These are phyloP conservation scores for Penicillium sp. DNA, from an alignment of 2,329 filamentous ascomycete genomes.

Conservation along the genomic window DNA sequence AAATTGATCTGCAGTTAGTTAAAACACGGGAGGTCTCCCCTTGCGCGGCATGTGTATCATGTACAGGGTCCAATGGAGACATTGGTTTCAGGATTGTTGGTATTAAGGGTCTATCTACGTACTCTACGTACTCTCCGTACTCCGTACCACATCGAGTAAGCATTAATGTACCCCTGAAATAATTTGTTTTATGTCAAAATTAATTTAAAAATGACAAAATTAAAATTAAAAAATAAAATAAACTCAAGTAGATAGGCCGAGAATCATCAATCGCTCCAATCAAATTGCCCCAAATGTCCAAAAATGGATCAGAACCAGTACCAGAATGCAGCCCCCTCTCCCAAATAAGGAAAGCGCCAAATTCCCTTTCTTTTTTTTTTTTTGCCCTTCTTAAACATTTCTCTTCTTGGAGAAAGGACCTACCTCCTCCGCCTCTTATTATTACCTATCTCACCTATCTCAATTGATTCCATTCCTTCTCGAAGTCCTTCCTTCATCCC, in stretches of 20 bases:
- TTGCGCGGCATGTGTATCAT: background rate
- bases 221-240: background rate
- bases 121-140: too few relatives aligned
- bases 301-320: background rate
- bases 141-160: too few relatives aligned
- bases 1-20: background rate
- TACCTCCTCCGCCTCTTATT: background rate
- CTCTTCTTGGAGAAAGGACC: background rate
- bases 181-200: background rate
- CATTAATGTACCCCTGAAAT: background rate
- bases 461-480: constrained; percentile 1
- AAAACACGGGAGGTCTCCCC: background rate
- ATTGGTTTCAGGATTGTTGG: background rate
- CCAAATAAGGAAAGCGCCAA: constrained; percentile 2
- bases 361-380: background rate
- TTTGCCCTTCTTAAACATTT: background rate
- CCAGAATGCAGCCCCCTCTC: background rate
- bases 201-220: background rate
- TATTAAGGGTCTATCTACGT: background rate
- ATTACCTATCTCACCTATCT: background rate
- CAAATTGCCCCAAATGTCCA: background rate
- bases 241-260: background rate
- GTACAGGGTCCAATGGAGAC: background rate
- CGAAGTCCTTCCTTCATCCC: constrained; percentile 1
- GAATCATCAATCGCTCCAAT: background rate